Evolutionary conservation across 352 stramenopile species (phyloP), one percentile per base, ranked within the genome.

Genomic region (Phytophthora boehmeriae): DNA sequence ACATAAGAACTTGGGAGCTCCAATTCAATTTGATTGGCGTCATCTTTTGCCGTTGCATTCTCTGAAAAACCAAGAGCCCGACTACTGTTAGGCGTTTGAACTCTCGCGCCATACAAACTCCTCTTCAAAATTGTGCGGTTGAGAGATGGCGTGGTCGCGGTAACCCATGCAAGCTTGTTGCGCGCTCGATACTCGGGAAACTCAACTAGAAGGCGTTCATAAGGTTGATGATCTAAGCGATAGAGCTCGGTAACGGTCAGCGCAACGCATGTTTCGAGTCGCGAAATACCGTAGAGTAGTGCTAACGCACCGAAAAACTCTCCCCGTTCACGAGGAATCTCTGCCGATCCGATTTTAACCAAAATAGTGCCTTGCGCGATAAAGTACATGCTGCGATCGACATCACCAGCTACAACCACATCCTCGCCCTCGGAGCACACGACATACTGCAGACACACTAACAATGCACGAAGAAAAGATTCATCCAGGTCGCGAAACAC

Each of bases 301-400:
- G 38, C n/a, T 9, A 44, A 44, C 16, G n/a, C 38, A 16, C 38
- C 38, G 19, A 44, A 44, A 16, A 44, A 44, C n/a, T 44, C 38
- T 44, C 16, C 38, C 22, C 38, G 38, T 9, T 44, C 38, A 22
- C 38, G 38, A 8, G 38, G 38, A 44, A 19, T 44, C 19, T 44
- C 38, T 19, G 38, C n/a, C 38, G 10, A 11, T 17, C n/a, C 38
- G 14, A 44, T 19, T 44, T 44, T 44, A 4, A 44, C 38, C 38
- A 44, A 22, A 17, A 44, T 22, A 3, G 11, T 16, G 8, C 38
- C 38, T 22, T 44, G 38, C 2, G 38, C 38, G n/a, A 44, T 23
- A 17, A 44, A 44, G n/a, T 44, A 44, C 38, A 44, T 44, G 16
- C 38, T 22, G 8, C 38, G 38, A 16, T 44, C 38, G 1, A 44